Evolutionary conservation across 192 early-diverging fungal species (phyloP).

Genomic region (Rhizophagus prolifer): DNA sequence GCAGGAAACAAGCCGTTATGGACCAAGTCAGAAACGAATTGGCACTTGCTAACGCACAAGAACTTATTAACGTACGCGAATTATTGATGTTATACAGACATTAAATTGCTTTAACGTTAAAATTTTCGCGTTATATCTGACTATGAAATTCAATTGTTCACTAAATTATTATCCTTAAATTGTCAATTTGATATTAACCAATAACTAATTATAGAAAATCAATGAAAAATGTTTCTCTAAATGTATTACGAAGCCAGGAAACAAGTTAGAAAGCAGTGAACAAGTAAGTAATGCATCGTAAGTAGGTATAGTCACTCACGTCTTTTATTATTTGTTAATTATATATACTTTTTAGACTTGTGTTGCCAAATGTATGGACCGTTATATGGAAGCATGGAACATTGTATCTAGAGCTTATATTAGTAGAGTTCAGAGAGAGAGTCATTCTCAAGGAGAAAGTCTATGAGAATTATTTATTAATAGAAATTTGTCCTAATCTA

Average conservation of each 20-base stretch:
- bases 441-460: constrained; percentile 30
- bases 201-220: constrained; percentile 61
- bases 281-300: constrained; percentile 45
- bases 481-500: too few species aligned
- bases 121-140: not conserved
- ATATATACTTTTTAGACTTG: constrained; percentile 47
- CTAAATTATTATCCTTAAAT: not conserved
- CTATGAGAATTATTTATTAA: not conserved
- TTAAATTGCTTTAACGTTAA: not conserved
- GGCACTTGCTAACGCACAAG: constrained; percentile 80
- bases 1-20: constrained; percentile 74
- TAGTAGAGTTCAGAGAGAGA: constrained; percentile 69
- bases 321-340: not conserved
- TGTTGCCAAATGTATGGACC: constrained; percentile 80
- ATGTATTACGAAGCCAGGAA: constrained; percentile 75
- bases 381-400: constrained; percentile 90
- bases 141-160: not conserved
- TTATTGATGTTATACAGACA: not conserved
- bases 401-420: constrained; percentile 75
- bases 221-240: constrained; percentile 86
- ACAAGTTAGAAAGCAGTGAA: constrained; percentile 66
- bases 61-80: constrained; percentile 69
- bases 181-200: not conserved
- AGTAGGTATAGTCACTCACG: not conserved
- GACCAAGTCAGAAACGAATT: constrained; percentile 75